A percentile compares a stretch with the other conserved stretches of the same genome.
Conservation (phyloP, 2,329 filamentous ascomycete genomes). For the Neoascochyta sp. region DNA sequence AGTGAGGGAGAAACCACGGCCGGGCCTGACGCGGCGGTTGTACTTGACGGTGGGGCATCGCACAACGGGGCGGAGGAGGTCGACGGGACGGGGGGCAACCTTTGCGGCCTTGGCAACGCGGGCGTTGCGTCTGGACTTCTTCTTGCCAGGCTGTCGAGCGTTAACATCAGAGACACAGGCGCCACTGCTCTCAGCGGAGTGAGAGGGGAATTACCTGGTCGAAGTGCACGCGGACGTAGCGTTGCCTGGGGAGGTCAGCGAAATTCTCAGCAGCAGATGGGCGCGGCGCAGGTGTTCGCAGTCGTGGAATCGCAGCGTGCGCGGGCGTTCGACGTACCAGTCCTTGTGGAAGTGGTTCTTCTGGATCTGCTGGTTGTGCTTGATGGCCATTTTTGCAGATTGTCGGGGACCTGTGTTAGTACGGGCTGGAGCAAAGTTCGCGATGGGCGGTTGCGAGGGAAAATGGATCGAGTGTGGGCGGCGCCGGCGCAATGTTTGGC, state of each 20-base stretch:
- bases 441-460: too few species aligned
- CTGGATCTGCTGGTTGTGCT: slow-evolving; percentile 98
- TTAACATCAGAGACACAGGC: slow-evolving; percentile 44
- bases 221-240: slow-evolving; percentile 98
- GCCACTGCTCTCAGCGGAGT: slow-evolving; percentile 50
- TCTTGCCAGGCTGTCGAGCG: slow-evolving; percentile 76
- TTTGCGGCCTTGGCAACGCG: slow-evolving; percentile 93
- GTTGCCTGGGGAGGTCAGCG: slow-evolving; percentile 62
- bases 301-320: slow-evolving; percentile 15
- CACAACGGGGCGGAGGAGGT: slow-evolving; percentile 93
- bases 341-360: slow-evolving; percentile 73
- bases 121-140: slow-evolving; percentile 85
- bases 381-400: slow-evolving; percentile 69
- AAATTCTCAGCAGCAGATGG: too few species aligned
- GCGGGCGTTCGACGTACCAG: too few species aligned
- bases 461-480: slow-evolving; percentile 14
- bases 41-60: slow-evolving; percentile 98
- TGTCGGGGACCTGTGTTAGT: slow-evolving; percentile 35
- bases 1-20: slow-evolving; percentile 94
- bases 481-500: slow-evolving; percentile 15
- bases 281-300: slow-evolving; percentile 3
- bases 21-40: slow-evolving; percentile 95
- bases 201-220: slow-evolving; percentile 82
- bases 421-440: too few species aligned
- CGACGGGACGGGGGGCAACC: slow-evolving; percentile 92